Evolutionary conservation across 2,329 filamentous ascomycete species (phyloP), one percentile per base, ranked within the genome.

Genomic region (Ilyonectria mors-panacis): DNA sequence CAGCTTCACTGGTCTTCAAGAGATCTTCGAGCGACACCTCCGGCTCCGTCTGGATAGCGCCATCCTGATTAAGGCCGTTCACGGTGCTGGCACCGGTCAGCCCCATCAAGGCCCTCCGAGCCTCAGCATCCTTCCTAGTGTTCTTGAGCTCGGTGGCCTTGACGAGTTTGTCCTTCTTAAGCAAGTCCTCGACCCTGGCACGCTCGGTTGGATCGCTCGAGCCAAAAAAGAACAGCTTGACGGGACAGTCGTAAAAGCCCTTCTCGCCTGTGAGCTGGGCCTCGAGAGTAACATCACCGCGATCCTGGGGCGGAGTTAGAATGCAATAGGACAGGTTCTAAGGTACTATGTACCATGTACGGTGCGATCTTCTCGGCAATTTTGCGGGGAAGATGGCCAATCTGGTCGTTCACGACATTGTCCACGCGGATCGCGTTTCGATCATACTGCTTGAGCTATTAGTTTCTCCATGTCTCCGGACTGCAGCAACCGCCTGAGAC

Each of bases 361-460:
- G 86, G 88, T 0, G 93, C 90, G 59, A 97, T 81, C 78, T 93
- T 95, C n/a, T 85, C 82, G 1, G 91, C 93, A 23, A 94, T 76
- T 1, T 81, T 84, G 13, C 89, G 85, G 7, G 93, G 92, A 45
- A 97, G 84, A 79, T 97, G 94, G 1, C 94, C 94, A 73, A 97
- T 93, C 75, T 97, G 94, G 8, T 80, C 78, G 17, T 89, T 87
- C 75, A 92, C 87, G 15, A 95, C 93, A 78, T 96, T 97, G 73
- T 93, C 86, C 1, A 97, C 88, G 6, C 89, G 88, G 64, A 97
- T 94, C 0, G 94, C 94, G 80, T 96, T 96, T 6, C 72, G 69
- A 76, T 96, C 93, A 76, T 92, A 93, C 71, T 83, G 59, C n/a
- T 5, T 10, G 19, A 30, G 8, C n/a, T 26, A 48, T 66, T 35